Evolutionary conservation across 768 basidiomycete species (phyloP).

Genomic region (Mycena rebaudengoi): DNA sequence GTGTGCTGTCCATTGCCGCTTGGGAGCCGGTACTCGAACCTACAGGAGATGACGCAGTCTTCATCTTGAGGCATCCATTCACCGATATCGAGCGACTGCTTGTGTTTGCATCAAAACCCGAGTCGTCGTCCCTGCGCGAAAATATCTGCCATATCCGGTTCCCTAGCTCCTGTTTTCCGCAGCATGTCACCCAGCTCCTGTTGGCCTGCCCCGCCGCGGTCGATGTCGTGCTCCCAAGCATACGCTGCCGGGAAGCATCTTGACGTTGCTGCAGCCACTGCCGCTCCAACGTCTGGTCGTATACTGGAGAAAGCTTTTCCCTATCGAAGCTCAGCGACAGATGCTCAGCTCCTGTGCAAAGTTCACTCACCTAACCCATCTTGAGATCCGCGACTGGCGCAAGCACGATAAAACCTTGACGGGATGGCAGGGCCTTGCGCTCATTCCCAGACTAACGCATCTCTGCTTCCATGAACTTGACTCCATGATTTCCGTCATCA

Average conservation of each 20-base stretch:
- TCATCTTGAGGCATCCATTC: neutral
- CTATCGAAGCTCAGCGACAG: neutral
- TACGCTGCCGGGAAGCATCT: neutral
- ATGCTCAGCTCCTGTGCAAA: neutral
- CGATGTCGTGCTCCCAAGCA: neutral
- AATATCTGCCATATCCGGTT: neutral
- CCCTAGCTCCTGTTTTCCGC: neutral
- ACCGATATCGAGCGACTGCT: neutral
- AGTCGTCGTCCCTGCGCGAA: neutral
- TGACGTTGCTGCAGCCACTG: neutral
- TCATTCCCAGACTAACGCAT: neutral
- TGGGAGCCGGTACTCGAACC: neutral
- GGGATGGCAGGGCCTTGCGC: neutral
- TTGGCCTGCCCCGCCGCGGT: neutral
- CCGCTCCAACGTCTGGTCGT: neutral
- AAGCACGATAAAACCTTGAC: neutral
- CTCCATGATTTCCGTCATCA: neutral
- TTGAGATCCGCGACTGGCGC: conserved; percentile 2
- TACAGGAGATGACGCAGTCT: neutral
- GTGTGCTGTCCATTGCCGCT: neutral
- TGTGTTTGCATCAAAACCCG: neutral
- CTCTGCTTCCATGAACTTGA: neutral
- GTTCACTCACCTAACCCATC: neutral
- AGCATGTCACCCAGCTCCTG: neutral
- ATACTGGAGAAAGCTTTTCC: neutral